phyloP scores from a whole-genome alignment of 2,329 filamentous ascomycete genomes.

The Fusarium tanahbumbuense region DNA sequence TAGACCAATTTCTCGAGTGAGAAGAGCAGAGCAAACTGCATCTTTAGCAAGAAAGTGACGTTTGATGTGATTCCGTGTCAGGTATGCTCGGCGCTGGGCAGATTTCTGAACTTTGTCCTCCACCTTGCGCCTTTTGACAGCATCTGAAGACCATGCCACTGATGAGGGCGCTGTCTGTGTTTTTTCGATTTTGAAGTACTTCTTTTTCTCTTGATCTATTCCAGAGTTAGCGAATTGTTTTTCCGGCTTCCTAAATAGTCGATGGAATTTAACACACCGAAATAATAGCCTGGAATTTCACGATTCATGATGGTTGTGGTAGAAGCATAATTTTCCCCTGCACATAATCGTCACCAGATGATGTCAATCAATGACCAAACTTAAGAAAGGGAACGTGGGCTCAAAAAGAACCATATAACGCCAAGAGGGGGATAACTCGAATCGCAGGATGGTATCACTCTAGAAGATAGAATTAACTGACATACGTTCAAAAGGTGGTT shows the following conservation, averaged over 20 bases:
- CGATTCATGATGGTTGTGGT: slow-evolving; percentile 44
- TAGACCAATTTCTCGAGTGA: slow-evolving; percentile 46
- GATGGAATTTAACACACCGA: slow-evolving; percentile 52
- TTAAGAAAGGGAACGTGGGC: neutral
- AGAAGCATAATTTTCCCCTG: neutral
- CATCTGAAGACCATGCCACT: slow-evolving; percentile 67
- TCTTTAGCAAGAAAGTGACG: slow-evolving; percentile 53
- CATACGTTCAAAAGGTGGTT: too few relatives aligned
- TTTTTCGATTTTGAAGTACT: slow-evolving; percentile 76
- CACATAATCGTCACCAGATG: neutral
- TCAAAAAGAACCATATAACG: neutral
- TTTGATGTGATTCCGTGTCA: slow-evolving; percentile 54
- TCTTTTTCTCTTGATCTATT: slow-evolving; percentile 67
- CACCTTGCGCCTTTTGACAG: slow-evolving; percentile 66
- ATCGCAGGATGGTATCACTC: too few relatives aligned
- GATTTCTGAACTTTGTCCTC: slow-evolving; percentile 53
- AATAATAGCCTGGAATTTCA: slow-evolving; percentile 67
- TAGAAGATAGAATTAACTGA: too few relatives aligned
- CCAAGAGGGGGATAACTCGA: neutral
- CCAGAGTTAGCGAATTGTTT: neutral
- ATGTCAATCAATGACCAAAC: neutral
- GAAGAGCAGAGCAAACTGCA: slow-evolving; percentile 46
- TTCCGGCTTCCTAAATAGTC: neutral
- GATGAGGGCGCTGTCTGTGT: slow-evolving; percentile 63
- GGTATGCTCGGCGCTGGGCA: slow-evolving; percentile 44